phyloP scores from a whole-genome alignment of 75 land plant species.

The Pinus tabuliformis region DNA sequence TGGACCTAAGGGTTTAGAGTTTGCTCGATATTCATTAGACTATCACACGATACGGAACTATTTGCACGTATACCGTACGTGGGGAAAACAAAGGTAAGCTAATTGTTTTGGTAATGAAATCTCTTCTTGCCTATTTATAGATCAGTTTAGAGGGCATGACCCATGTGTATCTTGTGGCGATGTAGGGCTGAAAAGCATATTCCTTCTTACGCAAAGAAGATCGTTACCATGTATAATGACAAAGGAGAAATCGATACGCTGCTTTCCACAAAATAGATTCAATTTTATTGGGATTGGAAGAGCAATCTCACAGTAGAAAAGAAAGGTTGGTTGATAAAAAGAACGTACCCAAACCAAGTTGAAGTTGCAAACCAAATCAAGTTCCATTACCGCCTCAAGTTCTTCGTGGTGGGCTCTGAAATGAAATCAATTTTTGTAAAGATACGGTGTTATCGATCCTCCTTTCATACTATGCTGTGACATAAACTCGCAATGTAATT shows the following conservation, averaged over 20 bases:
- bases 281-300: too few relatives aligned
- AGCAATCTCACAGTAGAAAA: too few relatives aligned
- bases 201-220: conserved; percentile 89
- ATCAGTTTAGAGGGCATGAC: conserved; percentile 1
- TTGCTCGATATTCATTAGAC: conserved; percentile 96
- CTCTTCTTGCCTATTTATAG: not conserved
- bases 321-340: too few relatives aligned
- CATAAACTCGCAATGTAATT: too few relatives aligned
- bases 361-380: too few relatives aligned
- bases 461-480: too few relatives aligned
- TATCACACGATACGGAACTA: conserved; percentile 95
- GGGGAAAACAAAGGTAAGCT: conserved; percentile 90
- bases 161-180: not conserved
- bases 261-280: conserved; percentile 25
- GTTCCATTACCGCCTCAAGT: too few relatives aligned
- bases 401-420: too few relatives aligned
- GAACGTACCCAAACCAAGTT: too few relatives aligned
- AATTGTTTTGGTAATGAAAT: not conserved
- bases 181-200: conserved; percentile 83
- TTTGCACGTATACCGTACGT: conserved; percentile 67
- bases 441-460: too few relatives aligned
- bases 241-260: conserved; percentile 79
- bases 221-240: conserved; percentile 79
- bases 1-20: conserved; percentile 98
- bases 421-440: too few relatives aligned